These are phyloP conservation scores for Lithocarpus polystachyus DNA, from an alignment of 306 rosid species.

Conservation along the genomic window DNA sequence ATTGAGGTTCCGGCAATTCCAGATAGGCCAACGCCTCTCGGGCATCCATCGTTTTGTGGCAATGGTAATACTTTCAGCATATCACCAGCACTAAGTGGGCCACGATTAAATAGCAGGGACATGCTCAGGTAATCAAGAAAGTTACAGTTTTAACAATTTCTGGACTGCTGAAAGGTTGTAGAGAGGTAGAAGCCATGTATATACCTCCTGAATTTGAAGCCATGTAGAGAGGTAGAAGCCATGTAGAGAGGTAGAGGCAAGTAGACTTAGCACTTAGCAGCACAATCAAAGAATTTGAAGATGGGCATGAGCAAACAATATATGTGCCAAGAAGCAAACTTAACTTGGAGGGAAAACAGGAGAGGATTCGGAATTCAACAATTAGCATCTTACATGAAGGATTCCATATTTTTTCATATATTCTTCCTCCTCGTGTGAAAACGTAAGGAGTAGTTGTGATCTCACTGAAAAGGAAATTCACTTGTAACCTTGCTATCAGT, in stretches of 20 bases:
- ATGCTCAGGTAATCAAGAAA: conserved; percentile 74
- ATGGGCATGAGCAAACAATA: background rate
- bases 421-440: background rate
- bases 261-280: background rate
- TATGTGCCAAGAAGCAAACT: background rate
- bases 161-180: conserved; percentile 1
- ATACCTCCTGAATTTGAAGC: conserved; percentile 14
- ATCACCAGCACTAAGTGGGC: conserved; percentile 78
- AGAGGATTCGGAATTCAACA: background rate
- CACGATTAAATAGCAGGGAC: conserved; percentile 52
- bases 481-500: background rate
- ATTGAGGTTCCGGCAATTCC: conserved; percentile 82
- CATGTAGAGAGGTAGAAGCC: conserved; percentile 17
- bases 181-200: conserved; percentile 17
- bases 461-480: conserved; percentile 21
- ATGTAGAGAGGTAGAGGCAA: background rate
- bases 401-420: background rate
- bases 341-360: background rate
- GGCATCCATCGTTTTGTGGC: conserved; percentile 59
- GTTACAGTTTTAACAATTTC: conserved; percentile 5
- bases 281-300: background rate
- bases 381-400: background rate
- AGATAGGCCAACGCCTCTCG: conserved; percentile 91
- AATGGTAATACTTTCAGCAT: conserved; percentile 59
- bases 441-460: conserved; percentile 14